Base-by-base conservation (phyloP, 306 rosid species). In the Oxytropis ochrocephala region DNA sequence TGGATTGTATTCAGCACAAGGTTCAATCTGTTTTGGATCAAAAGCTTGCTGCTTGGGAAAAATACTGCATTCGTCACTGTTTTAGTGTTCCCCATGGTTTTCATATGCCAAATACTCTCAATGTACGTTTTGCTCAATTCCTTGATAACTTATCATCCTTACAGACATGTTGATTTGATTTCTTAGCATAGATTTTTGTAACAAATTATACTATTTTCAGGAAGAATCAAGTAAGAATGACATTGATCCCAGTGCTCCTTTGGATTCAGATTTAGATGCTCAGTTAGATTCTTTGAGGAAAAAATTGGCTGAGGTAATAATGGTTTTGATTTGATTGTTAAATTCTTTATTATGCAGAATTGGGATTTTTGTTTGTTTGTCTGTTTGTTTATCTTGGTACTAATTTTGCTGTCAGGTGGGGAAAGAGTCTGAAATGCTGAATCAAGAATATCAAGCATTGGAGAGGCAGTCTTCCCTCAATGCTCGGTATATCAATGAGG, bases 41-140 rank as follows among this genome's bases (percentile, higher is more conserved):
- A 71, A 76, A 84, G 73, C 80, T 94, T 13, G 70, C 72, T 30
- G 75, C 79, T 83, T 94, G 99, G 99, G 97, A 91, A 87, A 75
- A 81, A 55, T 87, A 84, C 58, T 84, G 91, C 73, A 88, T 81
- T 48, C 74, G 42, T 11, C 90, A 88, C 74, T 88, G 91, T 69
- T 94, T 94, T 67, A 48, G 84, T 58, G 88, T 88, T 61, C 96
- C 97, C 2, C 79, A 69, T 51, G 94, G 91, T 21, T 85, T 94
- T 70, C 74, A 59, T 24, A 50, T 83, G 76, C 80, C 90, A 64
- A 87, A 80, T 61, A 64, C 30, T 13, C 12, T 42, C 50, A 12
- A 11, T 24, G 96, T 94, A 86, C 1, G 91, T 74, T 72, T 52
- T 61, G 64, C 11, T 59, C 43, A 24, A 24, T 24, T 24, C 29